Evolutionary conservation across 345 rosid species (phyloP).

Genomic region (Triadica sebifera): DNA sequence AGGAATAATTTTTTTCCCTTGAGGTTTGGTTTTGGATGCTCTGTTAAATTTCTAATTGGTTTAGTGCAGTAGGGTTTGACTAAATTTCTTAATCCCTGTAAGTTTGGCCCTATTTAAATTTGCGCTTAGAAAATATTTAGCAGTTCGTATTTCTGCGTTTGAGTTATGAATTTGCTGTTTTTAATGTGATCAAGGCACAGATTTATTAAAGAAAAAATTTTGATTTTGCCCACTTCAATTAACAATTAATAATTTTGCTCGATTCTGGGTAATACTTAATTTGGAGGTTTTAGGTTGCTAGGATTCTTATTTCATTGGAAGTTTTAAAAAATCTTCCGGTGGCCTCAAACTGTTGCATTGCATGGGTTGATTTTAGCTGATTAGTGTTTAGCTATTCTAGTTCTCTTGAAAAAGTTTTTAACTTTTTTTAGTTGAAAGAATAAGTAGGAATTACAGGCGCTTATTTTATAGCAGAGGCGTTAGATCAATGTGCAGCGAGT

Average conservation of each 20-base stretch:
- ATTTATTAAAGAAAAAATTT: neutral
- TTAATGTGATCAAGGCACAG: neutral
- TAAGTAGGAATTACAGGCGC: neutral
- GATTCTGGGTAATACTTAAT: neutral
- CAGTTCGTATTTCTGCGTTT: neutral
- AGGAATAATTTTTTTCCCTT: neutral
- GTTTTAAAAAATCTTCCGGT: neutral
- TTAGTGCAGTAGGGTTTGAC: neutral
- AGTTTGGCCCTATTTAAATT: too few species aligned
- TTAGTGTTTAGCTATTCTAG: neutral
- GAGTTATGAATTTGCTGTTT: neutral
- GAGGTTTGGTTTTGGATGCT: neutral
- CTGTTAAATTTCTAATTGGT: slow-evolving; percentile 1
- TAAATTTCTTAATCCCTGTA: too few species aligned
- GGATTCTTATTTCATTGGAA: neutral
- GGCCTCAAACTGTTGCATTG: slow-evolving; percentile 16
- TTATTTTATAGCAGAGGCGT: too few species aligned
- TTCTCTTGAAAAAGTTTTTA: neutral
- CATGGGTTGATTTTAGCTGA: neutral
- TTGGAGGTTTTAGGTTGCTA: neutral
- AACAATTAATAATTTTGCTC: neutral
- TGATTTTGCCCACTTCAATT: neutral
- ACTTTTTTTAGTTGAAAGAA: neutral
- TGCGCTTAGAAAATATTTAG: neutral
- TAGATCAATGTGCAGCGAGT: neutral